Evolutionary conservation across 2,329 filamentous ascomycete species (phyloP).

Genomic region (Colletotrichum sp.): DNA sequence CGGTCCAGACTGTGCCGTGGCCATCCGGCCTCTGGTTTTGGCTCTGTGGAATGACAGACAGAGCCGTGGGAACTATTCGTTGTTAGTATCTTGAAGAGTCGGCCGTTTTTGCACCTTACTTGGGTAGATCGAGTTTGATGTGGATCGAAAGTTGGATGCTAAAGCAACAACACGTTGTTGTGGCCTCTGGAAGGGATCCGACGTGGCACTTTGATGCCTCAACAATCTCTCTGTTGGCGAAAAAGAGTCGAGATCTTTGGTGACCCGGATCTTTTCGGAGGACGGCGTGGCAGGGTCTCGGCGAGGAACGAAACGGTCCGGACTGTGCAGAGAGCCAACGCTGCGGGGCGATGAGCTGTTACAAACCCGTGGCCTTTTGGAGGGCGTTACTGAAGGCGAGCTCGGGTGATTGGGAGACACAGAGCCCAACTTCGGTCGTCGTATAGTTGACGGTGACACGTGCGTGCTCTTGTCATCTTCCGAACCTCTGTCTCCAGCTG

Average conservation of each 20-base stretch:
- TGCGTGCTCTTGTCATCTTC: background rate
- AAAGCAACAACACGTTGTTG: slow-evolving; percentile 26
- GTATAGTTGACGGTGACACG: background rate
- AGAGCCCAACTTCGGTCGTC: background rate
- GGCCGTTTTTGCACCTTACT: background rate
- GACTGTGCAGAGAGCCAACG: slow-evolving; percentile 2
- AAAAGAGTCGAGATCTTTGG: slow-evolving; percentile 46
- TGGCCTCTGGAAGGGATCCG: slow-evolving; percentile 47
- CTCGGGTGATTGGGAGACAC: background rate
- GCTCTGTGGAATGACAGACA: slow-evolving; percentile 28
- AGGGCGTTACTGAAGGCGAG: background rate
- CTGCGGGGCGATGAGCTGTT: background rate
- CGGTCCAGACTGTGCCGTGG: slow-evolving; percentile 75
- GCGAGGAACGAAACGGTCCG: slow-evolving; percentile 58
- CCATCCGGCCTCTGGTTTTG: slow-evolving; percentile 57
- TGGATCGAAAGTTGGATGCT: slow-evolving; percentile 22
- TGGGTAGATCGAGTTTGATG: background rate
- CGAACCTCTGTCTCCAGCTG: background rate
- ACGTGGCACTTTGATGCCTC: slow-evolving; percentile 43
- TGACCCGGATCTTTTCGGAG: slow-evolving; percentile 44
- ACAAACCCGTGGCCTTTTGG: background rate
- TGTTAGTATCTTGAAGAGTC: slow-evolving; percentile 10
- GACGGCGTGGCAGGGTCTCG: slow-evolving; percentile 38
- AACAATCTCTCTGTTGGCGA: slow-evolving; percentile 48
- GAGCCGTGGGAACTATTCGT: slow-evolving; percentile 26